phyloP scores from a whole-genome alignment of 2,329 filamentous ascomycete species.

The Venturia nashicola region DNA sequence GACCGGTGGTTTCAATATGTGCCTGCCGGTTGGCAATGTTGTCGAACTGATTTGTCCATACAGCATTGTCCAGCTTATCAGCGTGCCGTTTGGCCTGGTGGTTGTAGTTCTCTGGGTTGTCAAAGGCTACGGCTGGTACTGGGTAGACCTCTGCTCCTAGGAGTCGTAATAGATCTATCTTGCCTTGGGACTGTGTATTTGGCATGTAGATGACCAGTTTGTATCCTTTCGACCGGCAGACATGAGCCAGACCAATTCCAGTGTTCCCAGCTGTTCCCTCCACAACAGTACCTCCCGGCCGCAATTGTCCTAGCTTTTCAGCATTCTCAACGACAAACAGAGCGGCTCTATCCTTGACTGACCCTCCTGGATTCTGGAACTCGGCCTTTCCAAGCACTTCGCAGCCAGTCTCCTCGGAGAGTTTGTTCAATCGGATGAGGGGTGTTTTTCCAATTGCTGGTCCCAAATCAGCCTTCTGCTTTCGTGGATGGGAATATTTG shows the following conservation, averaged over 20 bases:
- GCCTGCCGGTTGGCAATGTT: conserved; percentile 88
- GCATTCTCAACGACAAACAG: conserved; percentile 90
- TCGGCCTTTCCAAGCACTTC: conserved; percentile 93
- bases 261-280: conserved; percentile 98
- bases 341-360: conserved; percentile 90
- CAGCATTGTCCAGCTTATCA: conserved; percentile 72
- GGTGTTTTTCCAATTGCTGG: conserved; percentile 95
- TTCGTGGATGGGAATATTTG: background rate
- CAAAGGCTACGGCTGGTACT: conserved; percentile 88
- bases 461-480: conserved; percentile 7
- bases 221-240: conserved; percentile 86
- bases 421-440: conserved; percentile 74
- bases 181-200: conserved; percentile 94
- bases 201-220: conserved; percentile 99
- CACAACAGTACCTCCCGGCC: conserved; percentile 82
- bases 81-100: conserved; percentile 87
- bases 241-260: conserved; percentile 92
- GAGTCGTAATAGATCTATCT: conserved; percentile 83
- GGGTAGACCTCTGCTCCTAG: conserved; percentile 93
- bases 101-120: conserved; percentile 95
- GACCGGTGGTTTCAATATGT: conserved; percentile 92
- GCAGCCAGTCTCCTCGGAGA: conserved; percentile 86
- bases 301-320: conserved; percentile 72
- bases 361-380: conserved; percentile 96
- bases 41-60: conserved; percentile 99